These are phyloP conservation scores for Hymenotorrendiella dingleyae DNA, from an alignment of 2,329 filamentous ascomycete genomes.

Conservation along the genomic window DNA sequence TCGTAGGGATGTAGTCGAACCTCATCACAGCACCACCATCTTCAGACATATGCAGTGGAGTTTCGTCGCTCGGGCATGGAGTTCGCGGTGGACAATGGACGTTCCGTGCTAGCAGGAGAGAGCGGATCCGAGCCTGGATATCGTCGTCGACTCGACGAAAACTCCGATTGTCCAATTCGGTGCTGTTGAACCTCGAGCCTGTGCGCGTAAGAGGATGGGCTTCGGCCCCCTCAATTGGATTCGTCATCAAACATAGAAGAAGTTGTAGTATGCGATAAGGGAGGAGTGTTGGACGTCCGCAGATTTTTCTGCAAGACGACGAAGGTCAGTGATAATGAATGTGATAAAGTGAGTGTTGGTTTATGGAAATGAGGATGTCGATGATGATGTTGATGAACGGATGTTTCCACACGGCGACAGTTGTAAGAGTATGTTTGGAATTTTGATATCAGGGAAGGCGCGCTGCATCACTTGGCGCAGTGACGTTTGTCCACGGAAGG, in stretches of 20 bases:
- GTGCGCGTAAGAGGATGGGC: slow-evolving; percentile 11
- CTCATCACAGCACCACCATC: slow-evolving; percentile 1
- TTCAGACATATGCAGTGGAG: slow-evolving; percentile 5
- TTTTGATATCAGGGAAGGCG: too few relatives aligned
- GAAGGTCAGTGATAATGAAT: slow-evolving; percentile 4
- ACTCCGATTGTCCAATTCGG: slow-evolving; percentile 20
- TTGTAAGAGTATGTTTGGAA: too few relatives aligned
- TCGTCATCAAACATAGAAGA: slow-evolving; percentile 17
- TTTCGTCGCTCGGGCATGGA: slow-evolving; percentile 23
- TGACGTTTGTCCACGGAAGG: too few relatives aligned
- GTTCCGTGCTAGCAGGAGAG: slow-evolving; percentile 24
- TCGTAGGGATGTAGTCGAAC: slow-evolving; percentile 21
- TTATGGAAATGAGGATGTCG: too few relatives aligned
- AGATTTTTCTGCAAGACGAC: neutral
- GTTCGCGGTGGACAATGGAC: slow-evolving; percentile 21
- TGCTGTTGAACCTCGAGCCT: slow-evolving; percentile 17
- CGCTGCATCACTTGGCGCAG: too few relatives aligned
- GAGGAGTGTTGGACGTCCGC: neutral
- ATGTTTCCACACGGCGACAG: too few relatives aligned
- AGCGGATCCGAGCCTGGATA: slow-evolving; percentile 25
- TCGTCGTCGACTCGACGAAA: slow-evolving; percentile 24
- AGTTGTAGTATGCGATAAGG: neutral
- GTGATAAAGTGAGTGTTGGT: slow-evolving; percentile 12
- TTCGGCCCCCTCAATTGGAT: slow-evolving; percentile 11
- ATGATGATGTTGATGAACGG: too few relatives aligned